Conservation (phyloP, 2,329 filamentous ascomycete genomes). For the Parastagonospora nodorum region DNA sequence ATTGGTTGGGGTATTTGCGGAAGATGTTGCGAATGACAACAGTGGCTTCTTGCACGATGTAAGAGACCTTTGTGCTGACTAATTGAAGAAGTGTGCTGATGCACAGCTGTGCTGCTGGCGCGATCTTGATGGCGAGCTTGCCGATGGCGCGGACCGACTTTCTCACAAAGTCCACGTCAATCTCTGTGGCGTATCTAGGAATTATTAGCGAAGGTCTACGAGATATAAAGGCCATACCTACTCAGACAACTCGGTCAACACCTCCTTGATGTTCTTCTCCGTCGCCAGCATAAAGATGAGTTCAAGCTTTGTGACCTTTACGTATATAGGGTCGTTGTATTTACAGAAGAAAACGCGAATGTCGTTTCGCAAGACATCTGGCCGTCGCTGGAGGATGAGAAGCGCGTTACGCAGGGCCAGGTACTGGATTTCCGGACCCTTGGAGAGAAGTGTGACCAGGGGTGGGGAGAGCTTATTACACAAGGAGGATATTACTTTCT, state of each 20-base stretch:
- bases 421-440: constrained; percentile 98
- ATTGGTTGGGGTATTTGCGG: constrained; percentile 98
- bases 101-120: constrained; percentile 86
- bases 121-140: constrained; percentile 98
- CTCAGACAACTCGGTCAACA: constrained; percentile 90
- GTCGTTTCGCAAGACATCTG: constrained; percentile 92
- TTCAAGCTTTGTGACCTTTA: constrained; percentile 98
- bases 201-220: not conserved
- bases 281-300: constrained; percentile 98
- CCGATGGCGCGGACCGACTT: constrained; percentile 97
- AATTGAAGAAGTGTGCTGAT: constrained; percentile 92
- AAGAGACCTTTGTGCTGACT: constrained; percentile 96
- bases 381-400: constrained; percentile 87
- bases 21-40: constrained; percentile 99
- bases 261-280: constrained; percentile 93
- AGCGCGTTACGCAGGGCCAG: constrained; percentile 91
- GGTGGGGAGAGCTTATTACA: constrained; percentile 95
- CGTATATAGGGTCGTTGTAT: constrained; percentile 99
- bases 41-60: constrained; percentile 98
- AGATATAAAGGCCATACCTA: constrained; percentile 48
- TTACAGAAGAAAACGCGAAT: constrained; percentile 99
- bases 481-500: constrained; percentile 83
- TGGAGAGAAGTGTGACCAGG: constrained; percentile 90
- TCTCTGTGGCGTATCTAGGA: constrained; percentile 82
- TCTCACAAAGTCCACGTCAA: constrained; percentile 97